These are phyloP conservation scores for Pelargonium myrrhifolium DNA, from an alignment of 441 rosid species.

Conservation along the genomic window DNA sequence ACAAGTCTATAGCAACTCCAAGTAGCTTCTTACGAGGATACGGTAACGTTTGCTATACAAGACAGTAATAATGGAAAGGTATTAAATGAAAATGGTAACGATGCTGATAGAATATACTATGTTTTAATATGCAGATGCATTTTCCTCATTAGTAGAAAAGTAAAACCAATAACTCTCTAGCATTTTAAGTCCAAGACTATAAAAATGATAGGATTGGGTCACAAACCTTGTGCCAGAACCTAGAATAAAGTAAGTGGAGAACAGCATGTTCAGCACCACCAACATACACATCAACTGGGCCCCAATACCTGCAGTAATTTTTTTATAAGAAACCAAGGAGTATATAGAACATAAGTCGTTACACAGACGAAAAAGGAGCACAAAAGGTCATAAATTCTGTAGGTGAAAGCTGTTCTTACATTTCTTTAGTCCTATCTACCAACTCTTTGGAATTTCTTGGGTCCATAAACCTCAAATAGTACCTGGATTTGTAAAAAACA, in stretches of 20 bases:
- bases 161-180: not conserved
- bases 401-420: slow-evolving; percentile 34
- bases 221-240: slow-evolving; percentile 98
- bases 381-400: not conserved
- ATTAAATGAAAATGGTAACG: not conserved
- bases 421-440: slow-evolving; percentile 74
- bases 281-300: slow-evolving; percentile 89
- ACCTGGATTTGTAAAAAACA: slow-evolving; percentile 43
- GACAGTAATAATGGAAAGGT: not conserved
- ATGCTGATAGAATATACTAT: not conserved
- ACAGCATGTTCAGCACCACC: slow-evolving; percentile 99
- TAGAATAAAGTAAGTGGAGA: slow-evolving; percentile 85
- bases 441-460: slow-evolving; percentile 67
- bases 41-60: not conserved
- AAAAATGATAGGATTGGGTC: slow-evolving; percentile 4
- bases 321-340: not conserved
- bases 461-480: slow-evolving; percentile 95
- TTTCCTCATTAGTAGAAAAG: not conserved
- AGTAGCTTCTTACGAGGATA: slow-evolving; percentile 10
- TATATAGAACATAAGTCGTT: not conserved
- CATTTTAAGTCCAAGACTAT: not conserved
- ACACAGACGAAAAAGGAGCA: not conserved
- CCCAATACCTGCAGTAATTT: slow-evolving; percentile 61
- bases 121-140: not conserved
- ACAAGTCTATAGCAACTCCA: not conserved